Evolutionary conservation across 2,329 filamentous ascomycete genomes (phyloP).

Genomic region (Taxawa tesnikishii): DNA sequence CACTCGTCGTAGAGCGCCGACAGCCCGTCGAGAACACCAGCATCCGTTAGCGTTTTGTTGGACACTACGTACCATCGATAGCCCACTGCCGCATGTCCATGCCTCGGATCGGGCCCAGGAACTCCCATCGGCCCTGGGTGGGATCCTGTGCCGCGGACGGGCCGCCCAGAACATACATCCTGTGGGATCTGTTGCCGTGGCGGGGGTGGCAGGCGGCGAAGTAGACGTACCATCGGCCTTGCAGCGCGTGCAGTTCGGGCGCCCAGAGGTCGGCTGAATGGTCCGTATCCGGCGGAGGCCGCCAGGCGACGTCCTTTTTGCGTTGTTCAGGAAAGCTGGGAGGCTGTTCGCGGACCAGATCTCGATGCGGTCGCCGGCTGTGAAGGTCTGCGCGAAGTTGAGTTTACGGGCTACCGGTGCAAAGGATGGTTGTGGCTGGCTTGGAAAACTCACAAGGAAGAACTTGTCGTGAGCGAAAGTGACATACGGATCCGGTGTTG

Average conservation of each 20-base stretch:
- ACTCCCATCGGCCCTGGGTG: slow-evolving; percentile 25
- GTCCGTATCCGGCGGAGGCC: slow-evolving; percentile 27
- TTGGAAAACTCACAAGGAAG: slow-evolving; percentile 23
- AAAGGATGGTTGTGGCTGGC: not conserved
- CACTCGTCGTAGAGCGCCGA: too few species aligned
- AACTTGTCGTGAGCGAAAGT: slow-evolving; percentile 28
- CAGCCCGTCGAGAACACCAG: too few species aligned
- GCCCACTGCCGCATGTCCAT: slow-evolving; percentile 32
- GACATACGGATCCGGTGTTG: slow-evolving; percentile 33
- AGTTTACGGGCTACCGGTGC: not conserved
- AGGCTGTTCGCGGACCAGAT: slow-evolving; percentile 30
- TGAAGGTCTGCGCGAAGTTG: slow-evolving; percentile 25
- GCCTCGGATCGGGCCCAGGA: slow-evolving; percentile 27
- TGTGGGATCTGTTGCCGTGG: slow-evolving; percentile 31
- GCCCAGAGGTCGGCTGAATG: slow-evolving; percentile 41
- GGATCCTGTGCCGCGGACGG: slow-evolving; percentile 19
- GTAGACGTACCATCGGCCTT: slow-evolving; percentile 43
- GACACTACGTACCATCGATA: slow-evolving; percentile 36
- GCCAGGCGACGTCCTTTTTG: slow-evolving; percentile 17
- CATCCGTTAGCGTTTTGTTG: too few species aligned
- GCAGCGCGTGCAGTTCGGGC: slow-evolving; percentile 40
- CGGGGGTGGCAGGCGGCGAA: slow-evolving; percentile 28
- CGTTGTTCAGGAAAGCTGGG: slow-evolving; percentile 25
- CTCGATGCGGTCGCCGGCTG: slow-evolving; percentile 30
- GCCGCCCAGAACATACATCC: slow-evolving; percentile 33